These are phyloP conservation scores for Kwoniella sp. DNA, from an alignment of 768 basidiomycete species.

Conservation along the genomic window DNA sequence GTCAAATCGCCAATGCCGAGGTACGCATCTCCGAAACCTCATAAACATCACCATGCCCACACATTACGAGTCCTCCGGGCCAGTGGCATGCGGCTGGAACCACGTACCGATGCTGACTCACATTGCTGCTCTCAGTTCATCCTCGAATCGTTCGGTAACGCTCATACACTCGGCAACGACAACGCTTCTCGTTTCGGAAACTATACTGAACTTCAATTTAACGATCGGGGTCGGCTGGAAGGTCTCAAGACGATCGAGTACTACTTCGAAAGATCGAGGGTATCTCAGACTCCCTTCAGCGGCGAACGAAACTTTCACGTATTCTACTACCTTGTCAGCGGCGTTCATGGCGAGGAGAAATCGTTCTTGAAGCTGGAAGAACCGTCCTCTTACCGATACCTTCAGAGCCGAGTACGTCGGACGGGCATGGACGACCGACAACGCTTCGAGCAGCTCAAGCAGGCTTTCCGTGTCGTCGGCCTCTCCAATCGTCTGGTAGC, in stretches of 20 bases:
- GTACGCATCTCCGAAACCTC: too few species aligned
- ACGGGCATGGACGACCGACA: slow-evolving; percentile 72
- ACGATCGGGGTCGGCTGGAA: slow-evolving; percentile 80
- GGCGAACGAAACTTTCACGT: slow-evolving; percentile 98
- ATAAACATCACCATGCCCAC: too few species aligned
- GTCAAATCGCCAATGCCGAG: slow-evolving; percentile 86
- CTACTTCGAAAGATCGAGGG: slow-evolving; percentile 87
- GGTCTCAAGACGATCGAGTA: slow-evolving; percentile 96
- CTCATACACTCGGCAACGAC: slow-evolving; percentile 75
- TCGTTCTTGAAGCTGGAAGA: slow-evolving; percentile 83
- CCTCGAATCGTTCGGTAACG: slow-evolving; percentile 90
- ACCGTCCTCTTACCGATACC: slow-evolving; percentile 79
- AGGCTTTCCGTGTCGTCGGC: slow-evolving; percentile 89
- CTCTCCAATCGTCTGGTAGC: slow-evolving; percentile 92
- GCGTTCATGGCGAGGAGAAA: slow-evolving; percentile 83
- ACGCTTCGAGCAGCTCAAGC: slow-evolving; percentile 90
- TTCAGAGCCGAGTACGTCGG: slow-evolving; percentile 68
- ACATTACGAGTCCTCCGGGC: slow-evolving; percentile 17
- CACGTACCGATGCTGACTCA: not conserved
- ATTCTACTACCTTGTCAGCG: slow-evolving; percentile 93
- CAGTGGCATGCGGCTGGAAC: not conserved
- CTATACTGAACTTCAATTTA: slow-evolving; percentile 97
- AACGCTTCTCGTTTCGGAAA: slow-evolving; percentile 97
- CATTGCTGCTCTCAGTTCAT: slow-evolving; percentile 63
- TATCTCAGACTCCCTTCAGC: slow-evolving; percentile 69